A percentile compares a stretch with the other conserved stretches of the same genome.
Conservation (phyloP, 2,329 filamentous ascomycete species). For the Rosellinia necatrix region DNA sequence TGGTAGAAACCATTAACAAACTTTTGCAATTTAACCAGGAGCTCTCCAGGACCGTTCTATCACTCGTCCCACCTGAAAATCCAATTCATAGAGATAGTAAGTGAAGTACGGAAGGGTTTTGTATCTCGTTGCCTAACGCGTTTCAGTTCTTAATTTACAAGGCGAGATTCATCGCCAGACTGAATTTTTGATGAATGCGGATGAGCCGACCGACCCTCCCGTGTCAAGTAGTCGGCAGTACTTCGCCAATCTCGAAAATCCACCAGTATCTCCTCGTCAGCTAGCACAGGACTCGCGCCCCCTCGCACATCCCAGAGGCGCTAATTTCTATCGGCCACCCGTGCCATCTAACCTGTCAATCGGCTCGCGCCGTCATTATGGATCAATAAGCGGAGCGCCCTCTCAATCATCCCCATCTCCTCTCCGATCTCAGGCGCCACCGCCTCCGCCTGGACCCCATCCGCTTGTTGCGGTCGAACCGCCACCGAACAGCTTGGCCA, state of each 20-base stretch:
- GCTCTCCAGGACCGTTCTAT: conserved; percentile 74
- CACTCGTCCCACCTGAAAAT: conserved; percentile 76
- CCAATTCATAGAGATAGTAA: conserved; percentile 81
- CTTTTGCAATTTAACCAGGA: conserved; percentile 80
- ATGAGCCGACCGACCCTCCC: conserved; percentile 70
- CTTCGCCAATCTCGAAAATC: conserved; percentile 70
- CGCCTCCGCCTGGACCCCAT: conserved; percentile 64
- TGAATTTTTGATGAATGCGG: conserved; percentile 59
- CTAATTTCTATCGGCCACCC: conserved; percentile 73
- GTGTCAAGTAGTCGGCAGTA: conserved; percentile 68
- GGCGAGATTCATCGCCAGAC: conserved; percentile 64
- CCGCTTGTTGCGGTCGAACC: conserved; percentile 66
- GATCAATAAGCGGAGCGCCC: conserved; percentile 75
- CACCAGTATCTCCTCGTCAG: conserved; percentile 86
- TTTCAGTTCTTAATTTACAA: conserved; percentile 61
- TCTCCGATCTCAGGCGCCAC: conserved; percentile 67
- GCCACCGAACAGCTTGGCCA: conserved; percentile 71
- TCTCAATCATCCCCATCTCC: conserved; percentile 76
- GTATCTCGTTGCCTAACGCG: conserved; percentile 25
- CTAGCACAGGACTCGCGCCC: conserved; percentile 76
- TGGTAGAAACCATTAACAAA: conserved; percentile 79
- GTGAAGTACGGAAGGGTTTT: conserved; percentile 41
- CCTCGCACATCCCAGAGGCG: conserved; percentile 60
- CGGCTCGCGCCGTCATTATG: conserved; percentile 78
- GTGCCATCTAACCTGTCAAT: conserved; percentile 81